Evolutionary conservation across 208 protist genomes (phyloP).

Genomic region (Leishmania amazonensis): DNA sequence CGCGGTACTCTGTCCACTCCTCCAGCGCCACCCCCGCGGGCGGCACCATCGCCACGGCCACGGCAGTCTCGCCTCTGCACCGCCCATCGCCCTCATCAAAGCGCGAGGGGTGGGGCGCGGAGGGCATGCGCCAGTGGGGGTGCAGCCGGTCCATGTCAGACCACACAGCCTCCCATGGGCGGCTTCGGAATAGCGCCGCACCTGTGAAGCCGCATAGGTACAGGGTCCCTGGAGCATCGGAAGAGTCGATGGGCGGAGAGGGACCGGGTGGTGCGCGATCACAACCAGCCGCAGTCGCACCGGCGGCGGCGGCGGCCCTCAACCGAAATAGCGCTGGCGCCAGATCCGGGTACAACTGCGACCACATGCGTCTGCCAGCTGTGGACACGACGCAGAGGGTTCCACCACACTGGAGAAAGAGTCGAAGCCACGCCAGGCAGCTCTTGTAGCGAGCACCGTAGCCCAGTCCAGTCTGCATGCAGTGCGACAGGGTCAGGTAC

Average conservation of each 20-base stretch:
- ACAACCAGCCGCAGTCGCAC: neutral
- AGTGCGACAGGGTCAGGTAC: constrained; percentile 45
- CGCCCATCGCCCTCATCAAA: neutral
- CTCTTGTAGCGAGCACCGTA: constrained; percentile 39
- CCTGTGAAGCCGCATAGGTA: constrained; percentile 71
- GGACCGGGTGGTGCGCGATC: neutral
- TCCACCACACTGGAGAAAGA: constrained; percentile 41
- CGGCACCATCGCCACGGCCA: constrained; percentile 12
- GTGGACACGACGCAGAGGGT: constrained; percentile 61
- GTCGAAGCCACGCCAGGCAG: constrained; percentile 41
- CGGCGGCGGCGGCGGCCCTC: neutral
- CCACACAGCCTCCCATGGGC: constrained; percentile 17
- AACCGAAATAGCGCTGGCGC: constrained; percentile 36
- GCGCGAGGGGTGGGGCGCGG: neutral
- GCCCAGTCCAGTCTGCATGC: constrained; percentile 25
- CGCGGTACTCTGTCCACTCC: constrained; percentile 52
- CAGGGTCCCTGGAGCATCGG: constrained; percentile 29
- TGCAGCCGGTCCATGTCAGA: constrained; percentile 23
- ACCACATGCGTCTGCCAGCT: constrained; percentile 49
- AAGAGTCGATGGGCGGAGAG: neutral
- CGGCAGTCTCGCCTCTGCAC: neutral
- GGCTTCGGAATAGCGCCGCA: constrained; percentile 48
- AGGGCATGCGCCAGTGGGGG: constrained; percentile 20
- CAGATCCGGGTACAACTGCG: constrained; percentile 59
- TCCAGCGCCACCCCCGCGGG: constrained; percentile 40